Percentiles rank a stretch among this genome's conserved stretches.
These are phyloP conservation scores for Tetrahymena thermophila DNA, from an alignment of 73 alveolate genomes.

Conservation along the genomic window DNA sequence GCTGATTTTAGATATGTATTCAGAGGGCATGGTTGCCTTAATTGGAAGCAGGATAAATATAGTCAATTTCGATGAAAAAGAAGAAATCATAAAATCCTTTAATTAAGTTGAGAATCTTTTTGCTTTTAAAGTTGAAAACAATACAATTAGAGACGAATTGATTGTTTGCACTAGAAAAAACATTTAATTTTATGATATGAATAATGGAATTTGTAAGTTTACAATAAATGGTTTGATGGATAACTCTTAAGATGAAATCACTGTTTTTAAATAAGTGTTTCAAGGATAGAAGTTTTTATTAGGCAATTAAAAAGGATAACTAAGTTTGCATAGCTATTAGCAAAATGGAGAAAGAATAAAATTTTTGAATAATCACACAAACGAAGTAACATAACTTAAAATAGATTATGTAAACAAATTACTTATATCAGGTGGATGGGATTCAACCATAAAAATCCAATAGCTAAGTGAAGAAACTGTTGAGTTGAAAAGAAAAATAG, in stretches of 20 bases:
- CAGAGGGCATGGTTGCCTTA: neutral
- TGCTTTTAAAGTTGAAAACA: neutral
- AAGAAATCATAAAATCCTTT: neutral
- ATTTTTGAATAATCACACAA: neutral
- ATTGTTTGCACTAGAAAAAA: neutral
- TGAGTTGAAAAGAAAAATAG: neutral
- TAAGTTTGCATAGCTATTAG: neutral
- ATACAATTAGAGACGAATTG: neutral
- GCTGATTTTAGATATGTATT: conserved; percentile 10
- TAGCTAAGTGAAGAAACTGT: neutral
- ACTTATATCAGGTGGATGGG: neutral
- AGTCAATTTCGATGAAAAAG: neutral
- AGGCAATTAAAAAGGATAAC: neutral
- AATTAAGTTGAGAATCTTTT: neutral
- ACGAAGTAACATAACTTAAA: neutral
- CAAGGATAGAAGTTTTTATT: neutral
- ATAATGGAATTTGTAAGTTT: neutral
- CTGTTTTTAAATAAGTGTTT: neutral
- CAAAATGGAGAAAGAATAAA: neutral
- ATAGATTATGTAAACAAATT: neutral
- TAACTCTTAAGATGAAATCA: neutral
- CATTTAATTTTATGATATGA: neutral
- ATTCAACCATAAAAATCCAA: neutral
- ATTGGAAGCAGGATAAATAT: neutral
- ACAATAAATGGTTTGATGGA: neutral